A percentile compares a stretch with the other conserved stretches of the same genome.
Conservation (phyloP, 352 stramenopile species). For the Peronospora tabacina region DNA sequence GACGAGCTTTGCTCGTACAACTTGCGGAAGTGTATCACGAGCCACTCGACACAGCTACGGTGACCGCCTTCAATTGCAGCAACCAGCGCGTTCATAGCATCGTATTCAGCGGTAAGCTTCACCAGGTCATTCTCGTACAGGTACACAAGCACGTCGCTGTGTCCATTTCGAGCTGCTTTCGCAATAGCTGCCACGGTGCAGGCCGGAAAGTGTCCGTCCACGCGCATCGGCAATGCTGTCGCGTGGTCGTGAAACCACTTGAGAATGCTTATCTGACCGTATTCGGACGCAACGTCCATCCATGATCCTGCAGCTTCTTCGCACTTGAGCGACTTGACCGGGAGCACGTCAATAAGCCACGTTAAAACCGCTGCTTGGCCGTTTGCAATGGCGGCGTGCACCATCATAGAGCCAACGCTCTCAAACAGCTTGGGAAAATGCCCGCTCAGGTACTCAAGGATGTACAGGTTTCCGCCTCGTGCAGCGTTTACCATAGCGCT, state of each 20-base stretch:
- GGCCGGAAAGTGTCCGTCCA: constrained; percentile 40
- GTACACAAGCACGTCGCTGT: constrained; percentile 48
- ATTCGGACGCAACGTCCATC: constrained; percentile 67
- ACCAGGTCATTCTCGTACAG: constrained; percentile 52
- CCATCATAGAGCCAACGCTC: constrained; percentile 46
- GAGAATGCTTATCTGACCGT: constrained; percentile 52
- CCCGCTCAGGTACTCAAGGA: constrained; percentile 46
- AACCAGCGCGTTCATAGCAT: constrained; percentile 49
- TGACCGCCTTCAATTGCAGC: constrained; percentile 49
- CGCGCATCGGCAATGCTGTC: constrained; percentile 42
- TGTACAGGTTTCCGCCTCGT: constrained; percentile 45
- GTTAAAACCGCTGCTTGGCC: constrained; percentile 46
- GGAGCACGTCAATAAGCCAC: constrained; percentile 52
- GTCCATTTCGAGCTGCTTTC: constrained; percentile 58
- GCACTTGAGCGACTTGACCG: constrained; percentile 61
- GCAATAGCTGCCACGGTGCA: constrained; percentile 53
- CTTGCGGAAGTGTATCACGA: constrained; percentile 38
- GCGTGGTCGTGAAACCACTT: constrained; percentile 63
- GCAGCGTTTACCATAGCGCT: constrained; percentile 52
- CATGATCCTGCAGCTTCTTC: constrained; percentile 51
- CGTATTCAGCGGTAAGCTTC: constrained; percentile 29
- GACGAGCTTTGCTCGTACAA: constrained; percentile 29
- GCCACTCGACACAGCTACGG: constrained; percentile 47
- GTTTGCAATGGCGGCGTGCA: constrained; percentile 54
- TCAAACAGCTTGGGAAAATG: constrained; percentile 46